A percentile compares a stretch with the other conserved stretches of the same genome.
These are phyloP conservation scores for Botryosphaeria agaves DNA, from an alignment of 2,329 filamentous ascomycete species.

Conservation along the genomic window DNA sequence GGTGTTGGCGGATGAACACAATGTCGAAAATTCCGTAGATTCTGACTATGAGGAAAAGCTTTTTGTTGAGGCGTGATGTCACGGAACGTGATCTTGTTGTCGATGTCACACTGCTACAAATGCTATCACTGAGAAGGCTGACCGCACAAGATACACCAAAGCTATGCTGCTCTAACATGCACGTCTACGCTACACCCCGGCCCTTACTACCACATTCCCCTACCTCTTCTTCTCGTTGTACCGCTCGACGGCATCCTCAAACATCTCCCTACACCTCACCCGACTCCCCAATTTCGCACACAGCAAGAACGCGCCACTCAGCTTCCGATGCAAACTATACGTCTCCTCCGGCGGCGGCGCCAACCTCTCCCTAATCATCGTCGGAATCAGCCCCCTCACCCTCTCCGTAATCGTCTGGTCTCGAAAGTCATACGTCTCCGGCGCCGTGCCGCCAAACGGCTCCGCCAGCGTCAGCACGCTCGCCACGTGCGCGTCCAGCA, in stretches of 20 bases:
- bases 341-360: conserved; percentile 93
- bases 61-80: too few relatives aligned
- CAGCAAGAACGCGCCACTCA: conserved; percentile 86
- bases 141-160: too few relatives aligned
- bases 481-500: conserved; percentile 81
- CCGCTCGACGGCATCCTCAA: conserved; percentile 36
- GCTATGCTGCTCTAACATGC: too few relatives aligned
- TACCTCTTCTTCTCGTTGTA: conserved; percentile 12
- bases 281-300: conserved; percentile 74
- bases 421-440: conserved; percentile 77
- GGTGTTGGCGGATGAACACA: too few relatives aligned
- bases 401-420: conserved; percentile 94
- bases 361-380: conserved; percentile 81
- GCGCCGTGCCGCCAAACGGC: conserved; percentile 62
- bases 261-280: conserved; percentile 68
- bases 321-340: conserved; percentile 84
- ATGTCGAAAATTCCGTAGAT: too few relatives aligned
- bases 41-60: too few relatives aligned
- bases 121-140: too few relatives aligned
- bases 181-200: background rate
- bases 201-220: background rate
- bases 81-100: too few relatives aligned
- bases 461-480: conserved; percentile 83
- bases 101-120: too few relatives aligned
- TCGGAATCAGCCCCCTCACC: conserved; percentile 70